Evolutionary conservation across 176 grass and related monocot genomes (phyloP), one percentile per base, ranked within the genome.

Genomic region (Aegilops longissima): DNA sequence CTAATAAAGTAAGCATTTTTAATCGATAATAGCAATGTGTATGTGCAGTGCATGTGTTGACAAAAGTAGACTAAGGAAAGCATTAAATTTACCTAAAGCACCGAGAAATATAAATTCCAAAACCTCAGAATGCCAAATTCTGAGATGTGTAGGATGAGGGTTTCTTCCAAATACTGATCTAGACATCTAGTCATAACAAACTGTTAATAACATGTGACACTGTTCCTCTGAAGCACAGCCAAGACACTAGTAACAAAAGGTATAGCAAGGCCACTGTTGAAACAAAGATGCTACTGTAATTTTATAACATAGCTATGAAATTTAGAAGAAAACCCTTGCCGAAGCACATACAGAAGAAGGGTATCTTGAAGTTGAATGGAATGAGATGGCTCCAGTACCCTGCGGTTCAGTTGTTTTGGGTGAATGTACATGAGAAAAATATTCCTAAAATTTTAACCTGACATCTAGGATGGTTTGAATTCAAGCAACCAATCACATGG

Each of bases 311-410:
- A 38, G 40, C 4, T 25, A 51, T n/a, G 34, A 52, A 69, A 82
- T 83, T 63, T 63, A 64, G 49, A 77, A 31, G 70, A 51, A 62
- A 80, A 63, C 71, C 13, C 59, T 40, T 61, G 77, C 36, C 47
- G 23, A 70, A 49, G 17, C 8, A 81, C 23, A n/a, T 40, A 80
- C 44, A 52, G 44, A 74, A 42, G 2, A 72, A 75, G 25, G 44
- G 27, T 20, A 10, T 76, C 8, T 76, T 56, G 47, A 77, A 33
- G 74, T 77, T 56, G 47, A 20, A 77, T 58, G 29, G 14, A 9
- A 56, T 21, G 47, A 11, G 47, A 77, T 17, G 14, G 8, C 31
- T 56, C 25, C 27, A 12, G 73, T 76, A 11, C 29, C 25, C 18
- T 20, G 73, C 18, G 27, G 27, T 77, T 77, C 4, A 0, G 29